Evolutionary conservation across 2,329 filamentous ascomycete species (phyloP).

Genomic region (Hypoxylon sp.): DNA sequence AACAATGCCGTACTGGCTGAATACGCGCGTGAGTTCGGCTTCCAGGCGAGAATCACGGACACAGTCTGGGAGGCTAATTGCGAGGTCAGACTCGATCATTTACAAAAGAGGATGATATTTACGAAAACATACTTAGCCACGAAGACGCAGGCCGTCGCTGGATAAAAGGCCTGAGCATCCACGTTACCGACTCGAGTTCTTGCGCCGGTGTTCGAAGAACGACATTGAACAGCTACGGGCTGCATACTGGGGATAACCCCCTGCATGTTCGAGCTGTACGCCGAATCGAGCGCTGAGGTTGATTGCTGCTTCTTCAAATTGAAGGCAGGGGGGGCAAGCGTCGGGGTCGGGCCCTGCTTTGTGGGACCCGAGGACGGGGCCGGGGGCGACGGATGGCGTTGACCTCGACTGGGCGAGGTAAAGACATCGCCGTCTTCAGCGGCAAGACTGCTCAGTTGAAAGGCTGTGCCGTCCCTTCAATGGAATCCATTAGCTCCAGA

Average conservation of each 20-base stretch:
- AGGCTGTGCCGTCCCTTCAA: slow-evolving; percentile 23
- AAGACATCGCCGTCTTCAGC: slow-evolving; percentile 41
- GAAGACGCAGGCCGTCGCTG: slow-evolving; percentile 70
- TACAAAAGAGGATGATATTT: slow-evolving; percentile 2
- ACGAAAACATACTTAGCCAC: slow-evolving; percentile 71
- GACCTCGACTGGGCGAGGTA: slow-evolving; percentile 8
- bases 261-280: slow-evolving; percentile 23
- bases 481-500: slow-evolving; percentile 7
- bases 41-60: slow-evolving; percentile 65
- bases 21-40: slow-evolving; percentile 64
- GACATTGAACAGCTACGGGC: slow-evolving; percentile 23
- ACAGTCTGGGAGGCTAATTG: slow-evolving; percentile 63
- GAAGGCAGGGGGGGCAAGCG: neutral
- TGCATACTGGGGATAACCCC: slow-evolving; percentile 23
- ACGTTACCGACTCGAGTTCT: slow-evolving; percentile 50
- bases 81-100: neutral
- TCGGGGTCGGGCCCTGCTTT: neutral
- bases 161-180: slow-evolving; percentile 66
- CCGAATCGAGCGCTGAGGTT: neutral
- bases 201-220: slow-evolving; percentile 27
- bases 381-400: neutral
- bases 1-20: slow-evolving; percentile 67
- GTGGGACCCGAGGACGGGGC: neutral
- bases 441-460: slow-evolving; percentile 33
- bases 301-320: neutral